Percentiles rank a stretch among this genome's conserved stretches.
Conservation (phyloP, 176 grass and related monocot genomes). For the Triticum dicoccoides region DNA sequence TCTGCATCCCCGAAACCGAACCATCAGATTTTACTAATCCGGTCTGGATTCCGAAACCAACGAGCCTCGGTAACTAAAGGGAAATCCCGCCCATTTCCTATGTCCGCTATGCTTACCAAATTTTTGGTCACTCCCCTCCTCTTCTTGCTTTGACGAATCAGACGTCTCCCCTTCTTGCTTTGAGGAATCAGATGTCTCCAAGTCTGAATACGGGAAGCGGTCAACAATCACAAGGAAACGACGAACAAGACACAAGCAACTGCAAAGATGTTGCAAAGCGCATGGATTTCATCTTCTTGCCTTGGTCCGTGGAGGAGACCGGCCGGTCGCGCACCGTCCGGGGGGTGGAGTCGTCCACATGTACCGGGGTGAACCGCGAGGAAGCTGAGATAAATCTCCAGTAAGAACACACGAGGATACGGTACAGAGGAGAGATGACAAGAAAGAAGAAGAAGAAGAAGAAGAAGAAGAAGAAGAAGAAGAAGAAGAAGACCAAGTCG, state of each 20-base stretch:
- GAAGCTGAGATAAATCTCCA: constrained; percentile 22
- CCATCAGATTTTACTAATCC: neutral
- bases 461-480: neutral
- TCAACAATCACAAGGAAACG: neutral
- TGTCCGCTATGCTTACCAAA: neutral
- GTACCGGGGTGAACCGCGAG: constrained; percentile 26
- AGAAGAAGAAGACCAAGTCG: neutral
- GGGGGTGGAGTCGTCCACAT: constrained; percentile 3
- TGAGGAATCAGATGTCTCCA: neutral
- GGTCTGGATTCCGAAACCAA: neutral
- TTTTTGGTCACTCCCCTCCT: neutral
- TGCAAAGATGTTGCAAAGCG: too few relatives aligned
- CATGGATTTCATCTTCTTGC: neutral
- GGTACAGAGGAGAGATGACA: neutral
- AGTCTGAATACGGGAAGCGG: neutral
- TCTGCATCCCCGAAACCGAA: constrained; percentile 23
- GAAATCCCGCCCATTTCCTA: neutral
- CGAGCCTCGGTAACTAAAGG: neutral
- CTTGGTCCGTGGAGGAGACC: constrained; percentile 10
- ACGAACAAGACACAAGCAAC: neutral
- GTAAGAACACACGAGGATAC: constrained; percentile 2
- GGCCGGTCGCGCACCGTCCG: neutral
- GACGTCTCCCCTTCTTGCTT: neutral
- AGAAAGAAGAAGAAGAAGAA: neutral
- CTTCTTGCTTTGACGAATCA: neutral